Evolutionary conservation across 805 yeast species (phyloP).

Genomic region (Cyberlindnera maritima): DNA sequence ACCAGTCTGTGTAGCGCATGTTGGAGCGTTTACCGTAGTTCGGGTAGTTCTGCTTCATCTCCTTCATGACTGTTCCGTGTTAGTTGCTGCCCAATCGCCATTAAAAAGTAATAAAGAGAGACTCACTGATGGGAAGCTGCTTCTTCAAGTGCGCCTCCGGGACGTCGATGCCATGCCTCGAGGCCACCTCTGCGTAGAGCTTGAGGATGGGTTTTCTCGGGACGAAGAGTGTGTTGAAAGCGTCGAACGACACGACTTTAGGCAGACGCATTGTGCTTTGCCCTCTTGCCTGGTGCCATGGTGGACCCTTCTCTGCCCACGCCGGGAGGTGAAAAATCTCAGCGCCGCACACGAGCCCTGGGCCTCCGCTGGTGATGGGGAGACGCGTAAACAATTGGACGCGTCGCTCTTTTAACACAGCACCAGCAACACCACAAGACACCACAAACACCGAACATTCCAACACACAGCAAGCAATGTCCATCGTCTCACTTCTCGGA

Average conservation of each 20-base stretch:
- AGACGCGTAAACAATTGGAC: neutral
- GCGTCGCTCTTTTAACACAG: neutral
- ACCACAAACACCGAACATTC: neutral
- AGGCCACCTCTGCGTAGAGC: conserved; percentile 52
- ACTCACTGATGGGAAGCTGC: conserved; percentile 14
- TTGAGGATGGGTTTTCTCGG: conserved; percentile 51
- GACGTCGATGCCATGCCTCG: conserved; percentile 39
- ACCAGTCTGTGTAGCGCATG: conserved; percentile 47
- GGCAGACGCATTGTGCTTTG: conserved; percentile 6
- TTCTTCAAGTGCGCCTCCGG: conserved; percentile 26
- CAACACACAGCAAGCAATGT: conserved; percentile 64
- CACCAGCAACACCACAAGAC: neutral
- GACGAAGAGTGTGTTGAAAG: conserved; percentile 62
- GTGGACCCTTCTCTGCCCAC: too few species aligned
- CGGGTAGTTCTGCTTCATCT: conserved; percentile 43
- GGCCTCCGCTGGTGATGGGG: neutral
- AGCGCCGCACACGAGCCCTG: conserved; percentile 6
- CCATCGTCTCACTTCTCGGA: conserved; percentile 88
- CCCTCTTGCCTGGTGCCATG: too few species aligned
- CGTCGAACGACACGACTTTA: conserved; percentile 59
- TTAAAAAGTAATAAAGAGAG: neutral
- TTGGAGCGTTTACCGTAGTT: conserved; percentile 54
- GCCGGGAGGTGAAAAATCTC: neutral
- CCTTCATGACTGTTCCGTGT: conserved; percentile 33
- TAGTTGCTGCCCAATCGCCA: too few species aligned